Evolutionary conservation across 2,329 filamentous ascomycete genomes (phyloP), one percentile per base, ranked within the genome.

Genomic region (Rhytidhysteron rufulum): DNA sequence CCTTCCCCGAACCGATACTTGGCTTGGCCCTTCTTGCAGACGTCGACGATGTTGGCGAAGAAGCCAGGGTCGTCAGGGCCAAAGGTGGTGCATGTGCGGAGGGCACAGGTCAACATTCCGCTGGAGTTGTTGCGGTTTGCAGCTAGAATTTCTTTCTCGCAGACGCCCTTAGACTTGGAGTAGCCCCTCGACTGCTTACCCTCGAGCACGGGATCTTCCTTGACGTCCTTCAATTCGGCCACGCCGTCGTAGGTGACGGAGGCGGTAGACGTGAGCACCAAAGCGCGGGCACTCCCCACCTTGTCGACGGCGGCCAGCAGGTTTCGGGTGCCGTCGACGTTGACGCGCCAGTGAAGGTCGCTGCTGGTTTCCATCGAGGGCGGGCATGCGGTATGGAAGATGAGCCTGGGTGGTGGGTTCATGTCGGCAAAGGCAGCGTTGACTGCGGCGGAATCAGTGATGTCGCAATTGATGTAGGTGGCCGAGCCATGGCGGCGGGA

Each of bases 1-100:
- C 42, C 43, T 9, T 44, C 31, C 3, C 54, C 53, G 18, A 54
- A 32, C 25, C 48, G 49, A 24, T 41, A 46, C 27, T 41, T 49
- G 2, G 38, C 39, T n/a, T 31, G 33, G 17, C 53, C 50, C 0
- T 34, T 24, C 29, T 35, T 33, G 18, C 30, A 40, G 13, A 38
- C n/a, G 9, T 45, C 40, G 17, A 50, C 34, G 16, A 50, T 43
- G 13, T 38, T 31, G 7, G 6, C 8, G n/a, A 44, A 32, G 35
- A 48, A 40, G 9, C n/a, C 13, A 2, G 33, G 17, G 22, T 48
- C 38, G 18, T 29, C 27, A 4, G 33, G 33, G 2, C 45, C 45
- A 30, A 46, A 48, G 9, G 34, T 43, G n/a, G 37, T 37, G 17
- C 20, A 37, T 31, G 35, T 30, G 25, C 43, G 35, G 3, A 48